These are phyloP conservation scores for Vaccinium macrocarpon DNA, from an alignment of 148 eudicot species.

Conservation along the genomic window DNA sequence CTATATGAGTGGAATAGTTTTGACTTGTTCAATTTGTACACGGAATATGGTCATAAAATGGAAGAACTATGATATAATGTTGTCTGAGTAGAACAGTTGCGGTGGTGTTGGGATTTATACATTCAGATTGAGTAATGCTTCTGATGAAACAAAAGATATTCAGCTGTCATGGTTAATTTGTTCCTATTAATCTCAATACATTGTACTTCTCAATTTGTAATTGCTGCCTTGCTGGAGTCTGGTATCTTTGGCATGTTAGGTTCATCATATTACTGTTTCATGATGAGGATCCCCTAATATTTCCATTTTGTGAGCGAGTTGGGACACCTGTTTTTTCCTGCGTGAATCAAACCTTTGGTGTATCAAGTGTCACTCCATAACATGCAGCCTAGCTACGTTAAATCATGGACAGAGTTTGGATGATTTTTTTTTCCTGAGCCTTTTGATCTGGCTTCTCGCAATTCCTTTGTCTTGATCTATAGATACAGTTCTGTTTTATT, in stretches of 20 bases:
- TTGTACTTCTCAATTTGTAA: not conserved
- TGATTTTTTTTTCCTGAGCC: not conserved
- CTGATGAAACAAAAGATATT: not conserved
- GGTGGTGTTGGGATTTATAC: not conserved
- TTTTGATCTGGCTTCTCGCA: not conserved
- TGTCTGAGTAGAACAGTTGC: no score
- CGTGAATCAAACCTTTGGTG: not conserved
- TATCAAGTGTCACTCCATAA: not conserved
- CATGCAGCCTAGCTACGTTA: not conserved
- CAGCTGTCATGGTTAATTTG: not conserved
- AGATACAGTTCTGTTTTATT: not conserved
- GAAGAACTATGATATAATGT: not conserved
- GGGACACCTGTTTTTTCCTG: not conserved
- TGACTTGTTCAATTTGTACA: not conserved
- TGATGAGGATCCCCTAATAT: not conserved
- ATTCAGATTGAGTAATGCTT: not conserved
- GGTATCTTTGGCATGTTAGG: not conserved
- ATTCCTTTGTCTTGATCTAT: not conserved
- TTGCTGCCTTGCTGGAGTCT: not conserved
- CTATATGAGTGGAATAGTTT: not conserved
- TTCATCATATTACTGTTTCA: not conserved
- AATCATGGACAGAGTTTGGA: not conserved
- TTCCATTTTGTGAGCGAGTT: not conserved
- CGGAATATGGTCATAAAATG: not conserved
- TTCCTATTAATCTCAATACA: not conserved